Evolutionary conservation across 2,329 filamentous ascomycete species (phyloP), one percentile per base, ranked within the genome.

Genomic region (Clonostachys rosea): DNA sequence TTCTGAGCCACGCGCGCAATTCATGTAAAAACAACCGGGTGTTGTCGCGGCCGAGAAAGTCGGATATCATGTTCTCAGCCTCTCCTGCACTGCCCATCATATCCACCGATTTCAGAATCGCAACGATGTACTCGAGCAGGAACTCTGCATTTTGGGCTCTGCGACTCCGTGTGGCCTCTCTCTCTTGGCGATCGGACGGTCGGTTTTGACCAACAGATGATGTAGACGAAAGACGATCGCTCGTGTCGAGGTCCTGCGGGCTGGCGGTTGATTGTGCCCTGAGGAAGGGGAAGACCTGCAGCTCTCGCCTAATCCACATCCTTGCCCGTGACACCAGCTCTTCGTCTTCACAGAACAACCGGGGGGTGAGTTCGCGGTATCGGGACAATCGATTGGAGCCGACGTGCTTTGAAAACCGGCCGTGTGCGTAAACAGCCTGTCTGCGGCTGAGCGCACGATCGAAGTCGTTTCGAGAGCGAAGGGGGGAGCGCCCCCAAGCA

Each of bases 11-110:
- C 11, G 83, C 80, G 50, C 85, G 79, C 50, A 96, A 65, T 68
- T 97, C 92, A 66, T 97, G 92, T 49, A 96, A 66, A 54, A 97
- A 89, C 37, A 95, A 64, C 16, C 75, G 73, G 2, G 89, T 82
- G 62, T 91, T 81, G 16, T 86, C 80, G 47, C 83, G 73, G 0
- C 91, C 91, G 5, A 96, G 59, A 53, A 91, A 94, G 43, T 94
- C 89, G 18, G 80, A 71, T 36, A 96, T 63, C 66, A 96, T 77
- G 40, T 89, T 83, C 61, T 94, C 89, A 0, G 90, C 89, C 56
- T 88, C 82, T 0, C 90, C 91, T 37, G 78, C 78, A 51, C 86
- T 89, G 5, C 83, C 87, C 65, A 90, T 90, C 5, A 91, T 75
- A 58, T 96, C 90, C 14, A 94, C 81, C 1, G 83, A 89, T 62